Conservation (phyloP, 2,329 filamentous ascomycete species). For the Ophiostoma ulmi region DNA sequence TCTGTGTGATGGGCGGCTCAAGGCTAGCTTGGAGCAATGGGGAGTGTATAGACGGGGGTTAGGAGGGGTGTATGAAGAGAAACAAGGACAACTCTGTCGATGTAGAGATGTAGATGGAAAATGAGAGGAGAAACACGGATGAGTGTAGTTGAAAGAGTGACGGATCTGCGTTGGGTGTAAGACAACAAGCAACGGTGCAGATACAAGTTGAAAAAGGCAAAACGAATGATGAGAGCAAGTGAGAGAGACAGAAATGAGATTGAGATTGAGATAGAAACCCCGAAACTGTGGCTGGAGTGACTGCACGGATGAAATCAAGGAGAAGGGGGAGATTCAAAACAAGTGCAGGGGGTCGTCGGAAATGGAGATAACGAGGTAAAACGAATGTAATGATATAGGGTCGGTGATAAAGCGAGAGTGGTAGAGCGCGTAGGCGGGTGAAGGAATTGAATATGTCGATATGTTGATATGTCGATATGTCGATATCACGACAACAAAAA, state of each 20-base stretch:
- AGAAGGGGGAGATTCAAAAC: conserved; percentile 18
- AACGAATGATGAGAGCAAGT: not conserved
- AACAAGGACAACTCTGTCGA: not conserved
- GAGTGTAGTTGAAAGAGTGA: conserved; percentile 3
- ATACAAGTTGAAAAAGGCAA: not conserved
- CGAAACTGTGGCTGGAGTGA: not conserved
- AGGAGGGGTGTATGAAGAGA: not conserved
- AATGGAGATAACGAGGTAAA: conserved; percentile 10
- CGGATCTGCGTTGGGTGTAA: not conserved
- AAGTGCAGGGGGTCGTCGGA: conserved; percentile 11
- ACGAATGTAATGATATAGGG: not conserved
- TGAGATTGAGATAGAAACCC: not conserved
- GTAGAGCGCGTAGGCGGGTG: not conserved
- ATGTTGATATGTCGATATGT: not conserved
- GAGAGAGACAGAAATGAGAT: not conserved
- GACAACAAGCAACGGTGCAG: not conserved
- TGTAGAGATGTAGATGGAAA: not conserved
- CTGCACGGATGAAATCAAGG: conserved; percentile 14
- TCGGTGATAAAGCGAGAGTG: not conserved
- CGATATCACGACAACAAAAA: not conserved
- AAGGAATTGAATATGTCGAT: not conserved
- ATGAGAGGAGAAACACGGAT: not conserved
- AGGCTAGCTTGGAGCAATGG: conserved; percentile 21
- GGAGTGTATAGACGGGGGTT: conserved; percentile 3
- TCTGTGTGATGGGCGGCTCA: conserved; percentile 9